Base-by-base conservation (phyloP, 2,329 filamentous ascomycete genomes). In the Calonectria crousiana region DNA sequence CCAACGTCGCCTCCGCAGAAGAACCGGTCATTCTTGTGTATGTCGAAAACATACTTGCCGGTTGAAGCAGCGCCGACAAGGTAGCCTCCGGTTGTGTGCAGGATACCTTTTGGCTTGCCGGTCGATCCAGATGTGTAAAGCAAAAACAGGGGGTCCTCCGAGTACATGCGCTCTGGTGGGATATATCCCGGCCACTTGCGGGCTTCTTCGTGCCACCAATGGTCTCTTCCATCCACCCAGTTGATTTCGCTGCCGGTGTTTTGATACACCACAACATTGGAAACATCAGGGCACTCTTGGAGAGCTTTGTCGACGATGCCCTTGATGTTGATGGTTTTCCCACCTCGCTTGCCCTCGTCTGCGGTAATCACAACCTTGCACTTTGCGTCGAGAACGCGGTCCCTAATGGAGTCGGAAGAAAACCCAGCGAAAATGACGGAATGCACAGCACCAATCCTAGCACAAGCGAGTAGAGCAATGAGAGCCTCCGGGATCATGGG, bases 401-500 rank as follows among this genome's bases (percentile, higher is more conserved):
- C 96, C 77, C 95, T 93, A 32, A 98, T 91, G 1, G 96, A 98
- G 84, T 97, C 95, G 65, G 96, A 94, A 28, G 95, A 98, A 89
- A 98, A 98, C 71, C 96, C 96, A 68, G 96, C 96, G 80, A 98
- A 98, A 74, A 98, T 94, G 53, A 98, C 96, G 0, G 96, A 98
- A 90, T 98, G 96, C 10, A 98, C 90, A 36, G 96, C 96, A 74
- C 96, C 96, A 79, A 98, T 97, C 81, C 96, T 94, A 23, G 92
- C 88, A 84, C 95, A 96, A 67, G 96, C 96, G 41, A 98, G 89
- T 3, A 81, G 71, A 0, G 96, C 93, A 81, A 98, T 89, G 69
- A 98, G 81, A 1, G 96, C 96, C 85, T 98, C 96, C 36, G 96
- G 96, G 83, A 98, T 96, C 96, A 98, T 98, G 83, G 96, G 96